A percentile compares a stretch with the other conserved stretches of the same genome.
Conservation (phyloP, 257 asterid species). For the Primulina eburnea region DNA sequence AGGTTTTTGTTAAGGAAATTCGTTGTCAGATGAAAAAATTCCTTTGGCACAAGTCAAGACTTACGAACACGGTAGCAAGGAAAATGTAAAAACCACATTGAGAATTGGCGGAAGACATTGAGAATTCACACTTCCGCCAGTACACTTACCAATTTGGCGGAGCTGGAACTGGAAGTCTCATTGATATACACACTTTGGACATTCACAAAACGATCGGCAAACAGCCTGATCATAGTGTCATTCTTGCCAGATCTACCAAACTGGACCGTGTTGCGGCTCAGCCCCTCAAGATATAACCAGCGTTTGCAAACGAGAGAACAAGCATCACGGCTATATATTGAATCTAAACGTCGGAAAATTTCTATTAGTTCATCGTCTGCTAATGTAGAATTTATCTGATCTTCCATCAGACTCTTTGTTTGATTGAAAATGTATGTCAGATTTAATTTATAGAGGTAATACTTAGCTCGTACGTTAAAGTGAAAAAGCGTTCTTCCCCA, state of each 20-base stretch:
- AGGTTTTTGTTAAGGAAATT: not conserved
- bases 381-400: conserved; percentile 51
- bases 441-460: not conserved
- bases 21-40: not conserved
- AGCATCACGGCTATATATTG: conserved; percentile 59
- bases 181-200: not conserved
- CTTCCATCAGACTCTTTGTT: conserved; percentile 19
- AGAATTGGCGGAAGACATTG: no score
- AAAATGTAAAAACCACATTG: no score
- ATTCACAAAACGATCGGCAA: not conserved
- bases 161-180: not conserved
- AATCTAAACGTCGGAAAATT: conserved; percentile 49
- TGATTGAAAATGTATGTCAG: not conserved
- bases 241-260: not conserved
- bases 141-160: not conserved
- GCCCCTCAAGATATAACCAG: conserved; percentile 83
- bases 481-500: no score
- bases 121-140: not conserved
- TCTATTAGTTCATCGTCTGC: conserved; percentile 72
- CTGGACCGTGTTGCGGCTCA: conserved; percentile 42
- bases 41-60: not conserved
- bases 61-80: not conserved
- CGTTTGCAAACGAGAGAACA: conserved; percentile 77
- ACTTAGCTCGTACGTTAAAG: no score
- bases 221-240: not conserved